Percentiles rank a stretch among this genome's conserved stretches.
Conservation (phyloP, 352 stramenopile species). For the Pythium biforme region DNA sequence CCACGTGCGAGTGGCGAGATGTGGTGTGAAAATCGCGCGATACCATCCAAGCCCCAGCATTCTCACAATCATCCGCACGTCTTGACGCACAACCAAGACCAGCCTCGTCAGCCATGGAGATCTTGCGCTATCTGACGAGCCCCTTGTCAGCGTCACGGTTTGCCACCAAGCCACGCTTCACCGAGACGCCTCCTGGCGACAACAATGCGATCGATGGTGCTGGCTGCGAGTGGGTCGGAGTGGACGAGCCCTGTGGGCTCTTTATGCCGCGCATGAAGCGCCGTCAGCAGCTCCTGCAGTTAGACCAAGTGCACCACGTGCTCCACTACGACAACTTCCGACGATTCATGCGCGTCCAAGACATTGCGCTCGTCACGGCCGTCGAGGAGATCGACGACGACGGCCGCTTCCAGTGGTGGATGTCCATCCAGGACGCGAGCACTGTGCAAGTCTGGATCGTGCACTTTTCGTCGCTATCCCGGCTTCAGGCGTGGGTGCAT, state of each 20-base stretch:
- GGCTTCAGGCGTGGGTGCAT: slow-evolving; percentile 42
- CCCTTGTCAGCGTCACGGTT: slow-evolving; percentile 1
- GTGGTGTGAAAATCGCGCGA: background rate
- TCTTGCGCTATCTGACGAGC: slow-evolving; percentile 16
- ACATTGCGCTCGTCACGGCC: slow-evolving; percentile 58
- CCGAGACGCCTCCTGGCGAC: slow-evolving; percentile 9
- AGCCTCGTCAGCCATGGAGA: slow-evolving; percentile 12
- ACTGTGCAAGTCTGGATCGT: slow-evolving; percentile 64
- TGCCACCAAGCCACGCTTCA: background rate
- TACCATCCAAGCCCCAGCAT: too few relatives aligned
- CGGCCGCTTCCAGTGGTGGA: slow-evolving; percentile 49
- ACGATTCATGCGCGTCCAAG: slow-evolving; percentile 49
- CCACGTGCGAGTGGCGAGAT: background rate
- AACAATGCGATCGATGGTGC: slow-evolving; percentile 7
- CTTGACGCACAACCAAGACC: background rate
- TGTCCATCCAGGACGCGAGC: slow-evolving; percentile 58
- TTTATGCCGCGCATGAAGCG: slow-evolving; percentile 46
- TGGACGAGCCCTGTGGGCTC: slow-evolving; percentile 55
- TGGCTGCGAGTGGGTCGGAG: slow-evolving; percentile 52
- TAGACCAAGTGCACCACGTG: slow-evolving; percentile 60
- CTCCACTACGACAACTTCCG: slow-evolving; percentile 59
- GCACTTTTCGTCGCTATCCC: slow-evolving; percentile 44
- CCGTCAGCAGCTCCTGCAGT: slow-evolving; percentile 40
- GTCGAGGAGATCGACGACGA: slow-evolving; percentile 43
- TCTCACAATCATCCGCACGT: too few relatives aligned